phyloP scores from a whole-genome alignment of 192 early-diverging fungal genomes.

The Gryganskiella cystojenkinii region DNA sequence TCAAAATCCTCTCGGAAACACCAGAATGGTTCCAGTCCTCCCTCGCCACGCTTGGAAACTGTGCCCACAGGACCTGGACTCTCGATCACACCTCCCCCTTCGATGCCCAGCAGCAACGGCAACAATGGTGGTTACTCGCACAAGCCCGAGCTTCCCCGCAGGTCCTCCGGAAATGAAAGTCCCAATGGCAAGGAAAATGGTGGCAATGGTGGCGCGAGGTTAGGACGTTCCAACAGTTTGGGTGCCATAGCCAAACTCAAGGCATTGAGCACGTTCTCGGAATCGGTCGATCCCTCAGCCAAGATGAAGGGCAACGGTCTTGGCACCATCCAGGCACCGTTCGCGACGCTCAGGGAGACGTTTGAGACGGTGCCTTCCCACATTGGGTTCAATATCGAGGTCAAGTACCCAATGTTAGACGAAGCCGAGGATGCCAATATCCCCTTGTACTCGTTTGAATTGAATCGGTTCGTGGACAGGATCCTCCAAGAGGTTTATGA shows the following conservation, averaged over 20 bases:
- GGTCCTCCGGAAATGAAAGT: conserved; percentile 9
- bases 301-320: conserved; percentile 82
- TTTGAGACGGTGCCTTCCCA: conserved; percentile 76
- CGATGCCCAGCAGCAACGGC: not conserved
- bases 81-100: conserved; percentile 11
- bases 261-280: conserved; percentile 6
- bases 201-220: too few species aligned
- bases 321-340: conserved; percentile 87
- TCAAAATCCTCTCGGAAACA: conserved; percentile 48
- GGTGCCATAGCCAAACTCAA: conserved; percentile 39
- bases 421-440: conserved; percentile 86
- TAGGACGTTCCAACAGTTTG: conserved; percentile 60
- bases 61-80: not conserved
- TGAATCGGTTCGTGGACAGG: conserved; percentile 88
- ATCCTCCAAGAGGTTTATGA: conserved; percentile 85
- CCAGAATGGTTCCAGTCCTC: conserved; percentile 7
- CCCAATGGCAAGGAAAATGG: too few species aligned
- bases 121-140: not conserved
- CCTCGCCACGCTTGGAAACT: conserved; percentile 22
- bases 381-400: conserved; percentile 94
- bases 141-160: conserved; percentile 20
- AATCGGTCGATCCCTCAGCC: conserved; percentile 26
- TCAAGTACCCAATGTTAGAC: conserved; percentile 95
- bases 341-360: conserved; percentile 84
- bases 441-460: conserved; percentile 71